Percentiles rank a stretch among this genome's conserved stretches.
Evolutionary conservation across 441 rosid species (phyloP).

Genomic region (Hura crepitans): DNA sequence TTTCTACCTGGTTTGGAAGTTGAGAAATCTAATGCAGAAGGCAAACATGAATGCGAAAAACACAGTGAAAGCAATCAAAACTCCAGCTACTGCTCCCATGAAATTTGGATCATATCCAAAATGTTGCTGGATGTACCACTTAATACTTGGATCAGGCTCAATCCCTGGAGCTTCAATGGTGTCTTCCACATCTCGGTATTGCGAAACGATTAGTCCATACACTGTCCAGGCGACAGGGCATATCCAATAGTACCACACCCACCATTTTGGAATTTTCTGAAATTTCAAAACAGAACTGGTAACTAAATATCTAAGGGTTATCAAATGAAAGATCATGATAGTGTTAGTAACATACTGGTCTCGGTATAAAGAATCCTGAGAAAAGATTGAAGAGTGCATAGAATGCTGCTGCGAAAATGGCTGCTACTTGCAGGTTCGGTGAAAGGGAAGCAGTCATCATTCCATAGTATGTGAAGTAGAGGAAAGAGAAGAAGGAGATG

Average conservation of each 20-base stretch:
- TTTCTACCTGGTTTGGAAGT: slow-evolving; percentile 66
- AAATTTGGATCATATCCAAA: slow-evolving; percentile 56
- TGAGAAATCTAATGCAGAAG: slow-evolving; percentile 57
- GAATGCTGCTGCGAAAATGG: slow-evolving; percentile 76
- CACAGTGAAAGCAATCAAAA: slow-evolving; percentile 54
- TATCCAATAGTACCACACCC: slow-evolving; percentile 90
- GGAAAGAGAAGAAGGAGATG: slow-evolving; percentile 74
- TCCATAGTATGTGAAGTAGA: slow-evolving; percentile 94
- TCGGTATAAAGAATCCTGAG: slow-evolving; percentile 88
- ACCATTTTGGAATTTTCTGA: slow-evolving; percentile 88
- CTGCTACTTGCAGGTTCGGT: slow-evolving; percentile 87
- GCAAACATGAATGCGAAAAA: slow-evolving; percentile 70
- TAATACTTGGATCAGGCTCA: slow-evolving; percentile 30
- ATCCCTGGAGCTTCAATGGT: slow-evolving; percentile 45
- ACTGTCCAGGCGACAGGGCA: slow-evolving; percentile 86
- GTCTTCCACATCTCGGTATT: slow-evolving; percentile 52
- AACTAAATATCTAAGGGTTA: background rate
- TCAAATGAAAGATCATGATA: background rate
- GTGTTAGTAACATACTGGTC: slow-evolving; percentile 50
- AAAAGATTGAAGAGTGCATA: slow-evolving; percentile 82
- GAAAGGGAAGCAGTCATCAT: slow-evolving; percentile 92
- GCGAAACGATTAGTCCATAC: slow-evolving; percentile 72
- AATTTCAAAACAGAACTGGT: slow-evolving; percentile 10
- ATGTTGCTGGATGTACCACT: slow-evolving; percentile 41
- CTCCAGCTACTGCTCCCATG: slow-evolving; percentile 69